Conservation (phyloP, 1,284 basidiomycete species). For the Takashimella tepidaria region DNA sequence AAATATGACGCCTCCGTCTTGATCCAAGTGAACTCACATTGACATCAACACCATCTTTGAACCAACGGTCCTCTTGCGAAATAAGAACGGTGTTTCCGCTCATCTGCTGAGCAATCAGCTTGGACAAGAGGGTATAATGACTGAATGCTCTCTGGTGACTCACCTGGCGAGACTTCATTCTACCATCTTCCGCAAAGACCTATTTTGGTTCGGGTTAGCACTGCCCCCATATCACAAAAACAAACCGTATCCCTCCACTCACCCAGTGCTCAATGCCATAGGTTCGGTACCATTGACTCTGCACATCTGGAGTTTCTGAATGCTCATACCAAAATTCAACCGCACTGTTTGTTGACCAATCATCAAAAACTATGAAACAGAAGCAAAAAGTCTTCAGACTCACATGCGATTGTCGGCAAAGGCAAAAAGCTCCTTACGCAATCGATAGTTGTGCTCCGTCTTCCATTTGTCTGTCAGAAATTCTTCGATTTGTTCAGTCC, state of each 20-base stretch:
- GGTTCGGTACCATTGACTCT: slow-evolving; percentile 54
- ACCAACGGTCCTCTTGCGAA: slow-evolving; percentile 55
- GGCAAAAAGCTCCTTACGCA: slow-evolving; percentile 58
- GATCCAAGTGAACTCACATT: slow-evolving; percentile 35
- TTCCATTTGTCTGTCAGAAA: slow-evolving; percentile 58
- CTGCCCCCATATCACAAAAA: no score
- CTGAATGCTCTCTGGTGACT: no score
- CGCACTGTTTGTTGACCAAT: no score
- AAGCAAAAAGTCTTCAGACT: slow-evolving; percentile 31
- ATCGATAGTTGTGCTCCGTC: slow-evolving; percentile 51
- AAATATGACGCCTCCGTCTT: no score
- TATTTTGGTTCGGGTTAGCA: no score
- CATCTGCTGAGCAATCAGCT: no score
- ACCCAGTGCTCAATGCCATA: slow-evolving; percentile 64
- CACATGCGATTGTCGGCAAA: slow-evolving; percentile 59
- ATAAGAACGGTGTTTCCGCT: slow-evolving; percentile 58
- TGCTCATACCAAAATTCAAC: slow-evolving; percentile 61
- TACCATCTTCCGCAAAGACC: slow-evolving; percentile 52
- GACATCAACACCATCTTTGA: slow-evolving; percentile 49
- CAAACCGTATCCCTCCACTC: background rate
- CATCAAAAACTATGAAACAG: slow-evolving; percentile 5
- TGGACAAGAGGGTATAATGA: no score
- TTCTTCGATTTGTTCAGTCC: slow-evolving; percentile 51
- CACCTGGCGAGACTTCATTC: slow-evolving; percentile 52
- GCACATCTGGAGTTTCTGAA: slow-evolving; percentile 25